These are phyloP conservation scores for Penicillium antarcticum DNA, from an alignment of 495 filamentous ascomycete genomes.

Conservation along the genomic window DNA sequence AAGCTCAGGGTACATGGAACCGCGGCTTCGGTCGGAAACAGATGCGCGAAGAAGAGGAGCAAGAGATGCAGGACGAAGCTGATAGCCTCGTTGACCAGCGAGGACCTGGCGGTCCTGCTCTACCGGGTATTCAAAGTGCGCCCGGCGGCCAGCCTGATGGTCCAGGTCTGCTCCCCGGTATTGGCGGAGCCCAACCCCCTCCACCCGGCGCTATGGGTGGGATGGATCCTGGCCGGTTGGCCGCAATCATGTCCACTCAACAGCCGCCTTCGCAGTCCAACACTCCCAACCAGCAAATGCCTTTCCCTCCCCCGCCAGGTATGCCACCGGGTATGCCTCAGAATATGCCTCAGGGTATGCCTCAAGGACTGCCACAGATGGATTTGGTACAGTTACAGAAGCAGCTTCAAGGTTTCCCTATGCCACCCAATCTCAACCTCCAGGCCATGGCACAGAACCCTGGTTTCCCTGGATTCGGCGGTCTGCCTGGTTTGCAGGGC, in stretches of 20 bases:
- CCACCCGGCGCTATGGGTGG: conserved; percentile 51
- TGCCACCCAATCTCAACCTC: conserved; percentile 37
- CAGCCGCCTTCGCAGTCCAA: conserved; percentile 35
- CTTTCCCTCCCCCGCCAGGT: conserved; percentile 45
- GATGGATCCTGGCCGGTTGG: conserved; percentile 51
- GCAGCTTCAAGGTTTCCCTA: conserved; percentile 42
- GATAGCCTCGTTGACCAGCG: conserved; percentile 94
- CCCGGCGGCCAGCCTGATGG: conserved; percentile 31
- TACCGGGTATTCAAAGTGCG: conserved; percentile 55
- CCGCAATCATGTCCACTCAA: conserved; percentile 43
- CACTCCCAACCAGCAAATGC: conserved; percentile 27
- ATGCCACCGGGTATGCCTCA: conserved; percentile 44
- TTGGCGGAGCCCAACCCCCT: conserved; percentile 46
- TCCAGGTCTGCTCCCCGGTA: conserved; percentile 42
- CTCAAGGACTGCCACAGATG: conserved; percentile 46
- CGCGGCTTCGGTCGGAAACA: conserved; percentile 73
- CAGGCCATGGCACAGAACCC: conserved; percentile 46
- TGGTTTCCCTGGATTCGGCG: conserved; percentile 30
- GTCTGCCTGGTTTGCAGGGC: conserved; percentile 46
- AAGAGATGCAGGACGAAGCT: conserved; percentile 87
- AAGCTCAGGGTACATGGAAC: conserved; percentile 89
- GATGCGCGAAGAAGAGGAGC: conserved; percentile 86
- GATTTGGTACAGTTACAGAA: conserved; percentile 66
- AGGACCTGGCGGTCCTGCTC: conserved; percentile 47
- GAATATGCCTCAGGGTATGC: conserved; percentile 46